Percentiles rank a stretch among this genome's conserved stretches.
Conservation (phyloP, 768 basidiomycete genomes). For the Pulveroboletus frians region DNA sequence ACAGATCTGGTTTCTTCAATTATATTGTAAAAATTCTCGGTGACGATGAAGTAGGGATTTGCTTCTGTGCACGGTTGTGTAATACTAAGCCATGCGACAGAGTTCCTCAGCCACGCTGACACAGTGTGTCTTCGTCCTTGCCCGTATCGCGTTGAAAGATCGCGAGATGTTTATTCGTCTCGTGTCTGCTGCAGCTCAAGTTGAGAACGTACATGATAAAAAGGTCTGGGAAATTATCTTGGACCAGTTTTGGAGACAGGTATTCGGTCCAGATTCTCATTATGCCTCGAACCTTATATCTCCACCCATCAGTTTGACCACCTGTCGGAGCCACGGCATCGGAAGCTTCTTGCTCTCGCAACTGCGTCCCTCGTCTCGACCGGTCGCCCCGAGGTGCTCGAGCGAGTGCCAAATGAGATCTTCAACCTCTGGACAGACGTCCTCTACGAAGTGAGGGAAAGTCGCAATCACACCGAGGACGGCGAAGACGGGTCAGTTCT, state of each 20-base stretch:
- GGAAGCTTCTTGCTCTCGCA: constrained; percentile 82
- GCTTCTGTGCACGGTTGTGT: not conserved
- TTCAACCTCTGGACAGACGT: constrained; percentile 89
- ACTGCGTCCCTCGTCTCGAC: constrained; percentile 74
- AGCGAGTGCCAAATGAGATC: constrained; percentile 66
- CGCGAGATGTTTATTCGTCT: constrained; percentile 65
- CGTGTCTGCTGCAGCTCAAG: constrained; percentile 54
- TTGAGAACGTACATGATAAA: constrained; percentile 43
- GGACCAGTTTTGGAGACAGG: constrained; percentile 81
- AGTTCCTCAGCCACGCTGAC: constrained; percentile 40
- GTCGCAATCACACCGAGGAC: constrained; percentile 35
- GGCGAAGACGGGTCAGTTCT: constrained; percentile 34
- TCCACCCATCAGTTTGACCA: constrained; percentile 66
- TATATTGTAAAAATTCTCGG: constrained; percentile 53
- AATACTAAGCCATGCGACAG: constrained; percentile 19
- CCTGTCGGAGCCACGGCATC: constrained; percentile 79
- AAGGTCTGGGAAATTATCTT: constrained; percentile 61
- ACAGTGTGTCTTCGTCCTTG: constrained; percentile 68
- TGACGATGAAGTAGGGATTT: constrained; percentile 57
- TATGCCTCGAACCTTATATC: not conserved
- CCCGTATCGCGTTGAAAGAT: constrained; percentile 68
- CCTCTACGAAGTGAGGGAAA: constrained; percentile 80
- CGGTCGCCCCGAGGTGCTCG: constrained; percentile 65
- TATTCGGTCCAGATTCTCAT: constrained; percentile 30
- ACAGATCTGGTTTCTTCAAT: constrained; percentile 68